Conservation (phyloP, 208 protist genomes). For the Blastocrithidia nonstop region DNA sequence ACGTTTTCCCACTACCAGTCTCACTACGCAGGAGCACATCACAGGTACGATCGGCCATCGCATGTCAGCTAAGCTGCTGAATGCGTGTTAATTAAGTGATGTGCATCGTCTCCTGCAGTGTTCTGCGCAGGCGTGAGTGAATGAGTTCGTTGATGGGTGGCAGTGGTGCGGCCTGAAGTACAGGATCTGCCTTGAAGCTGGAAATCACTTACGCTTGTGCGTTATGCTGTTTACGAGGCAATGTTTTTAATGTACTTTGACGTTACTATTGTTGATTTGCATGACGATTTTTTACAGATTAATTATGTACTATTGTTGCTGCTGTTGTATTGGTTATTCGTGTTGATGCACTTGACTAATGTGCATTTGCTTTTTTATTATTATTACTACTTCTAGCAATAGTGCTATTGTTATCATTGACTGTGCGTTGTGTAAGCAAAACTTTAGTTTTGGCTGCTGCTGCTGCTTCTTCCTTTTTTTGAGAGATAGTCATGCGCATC, state of each 20-base stretch:
- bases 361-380: too few relatives aligned
- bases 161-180: conserved; percentile 16
- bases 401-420: too few relatives aligned
- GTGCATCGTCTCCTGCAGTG: conserved; percentile 38
- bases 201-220: not conserved
- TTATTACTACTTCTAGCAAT: too few relatives aligned
- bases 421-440: too few relatives aligned
- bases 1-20: conserved; percentile 89
- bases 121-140: conserved; percentile 51
- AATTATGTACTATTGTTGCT: too few relatives aligned
- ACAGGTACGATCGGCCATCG: conserved; percentile 51
- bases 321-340: too few relatives aligned
- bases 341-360: too few relatives aligned
- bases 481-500: too few relatives aligned
- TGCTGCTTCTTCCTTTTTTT: too few relatives aligned
- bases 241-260: not conserved
- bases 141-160: conserved; percentile 32
- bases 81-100: conserved; percentile 80
- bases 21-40: conserved; percentile 81
- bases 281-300: too few relatives aligned
- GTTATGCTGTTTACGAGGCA: too few relatives aligned
- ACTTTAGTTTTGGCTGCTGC: too few relatives aligned
- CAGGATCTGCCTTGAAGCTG: conserved; percentile 30
- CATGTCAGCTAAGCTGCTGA: conserved; percentile 87
- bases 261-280: conserved; percentile 5